Conservation (phyloP, 371 early-diverging fungal species). For the Entomophthora muscae region DNA sequence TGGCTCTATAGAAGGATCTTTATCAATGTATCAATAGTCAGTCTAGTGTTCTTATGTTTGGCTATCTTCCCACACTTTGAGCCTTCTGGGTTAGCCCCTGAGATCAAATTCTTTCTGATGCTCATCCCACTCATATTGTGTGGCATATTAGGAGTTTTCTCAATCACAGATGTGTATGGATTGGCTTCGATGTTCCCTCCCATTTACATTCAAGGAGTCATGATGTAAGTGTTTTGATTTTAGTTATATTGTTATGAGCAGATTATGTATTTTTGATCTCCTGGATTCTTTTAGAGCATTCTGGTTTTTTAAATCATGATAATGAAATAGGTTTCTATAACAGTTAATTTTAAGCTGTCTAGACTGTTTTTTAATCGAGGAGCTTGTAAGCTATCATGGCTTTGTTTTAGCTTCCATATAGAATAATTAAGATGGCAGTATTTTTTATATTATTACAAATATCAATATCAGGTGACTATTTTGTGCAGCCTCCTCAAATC, state of each 20-base stretch:
- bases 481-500: too few relatives aligned
- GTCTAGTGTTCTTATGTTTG: neutral
- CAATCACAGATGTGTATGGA: constrained; percentile 53
- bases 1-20: neutral
- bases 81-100: neutral
- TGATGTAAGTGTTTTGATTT: constrained; percentile 24
- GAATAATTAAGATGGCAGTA: too few relatives aligned
- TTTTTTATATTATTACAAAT: too few relatives aligned
- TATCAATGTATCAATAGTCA: neutral
- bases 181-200: constrained; percentile 52
- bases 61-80: neutral
- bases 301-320: too few relatives aligned
- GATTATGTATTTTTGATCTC: too few relatives aligned
- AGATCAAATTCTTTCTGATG: constrained; percentile 35
- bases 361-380: neutral
- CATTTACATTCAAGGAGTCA: constrained; percentile 47
- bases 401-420: too few relatives aligned
- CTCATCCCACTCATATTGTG: constrained; percentile 33
- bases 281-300: too few relatives aligned
- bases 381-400: too few relatives aligned
- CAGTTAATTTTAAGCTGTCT: too few relatives aligned
- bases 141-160: constrained; percentile 40
- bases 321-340: too few relatives aligned
- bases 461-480: too few relatives aligned
- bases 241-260: constrained; percentile 1